Percentiles rank a stretch among this genome's conserved stretches.
These are phyloP conservation scores for Acanthamoeba triangularis DNA, from an alignment of 208 protist species.

Conservation along the genomic window DNA sequence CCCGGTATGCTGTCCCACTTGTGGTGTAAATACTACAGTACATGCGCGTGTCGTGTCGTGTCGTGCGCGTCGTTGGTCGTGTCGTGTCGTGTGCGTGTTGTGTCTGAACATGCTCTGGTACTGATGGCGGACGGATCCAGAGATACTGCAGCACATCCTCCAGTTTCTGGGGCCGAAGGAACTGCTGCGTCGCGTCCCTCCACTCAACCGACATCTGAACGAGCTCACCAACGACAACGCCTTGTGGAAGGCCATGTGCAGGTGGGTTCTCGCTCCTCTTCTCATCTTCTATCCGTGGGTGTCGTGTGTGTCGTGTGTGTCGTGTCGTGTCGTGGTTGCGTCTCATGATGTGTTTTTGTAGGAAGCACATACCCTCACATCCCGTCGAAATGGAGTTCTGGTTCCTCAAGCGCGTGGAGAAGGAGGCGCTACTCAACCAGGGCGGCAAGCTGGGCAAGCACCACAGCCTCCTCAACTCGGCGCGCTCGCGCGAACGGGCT, in stretches of 20 bases:
- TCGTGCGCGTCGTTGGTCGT: neutral
- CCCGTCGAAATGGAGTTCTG: conserved; percentile 66
- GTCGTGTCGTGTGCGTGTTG: neutral
- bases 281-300: too few species aligned
- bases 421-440: conserved; percentile 14
- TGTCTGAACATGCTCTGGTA: neutral
- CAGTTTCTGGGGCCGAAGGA: conserved; percentile 41
- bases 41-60: neutral
- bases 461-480: neutral
- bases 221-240: conserved; percentile 20
- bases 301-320: neutral
- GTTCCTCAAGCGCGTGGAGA: conserved; percentile 43
- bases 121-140: neutral
- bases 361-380: conserved; percentile 56
- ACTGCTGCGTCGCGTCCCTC: neutral
- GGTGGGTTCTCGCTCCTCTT: neutral
- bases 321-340: too few species aligned
- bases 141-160: conserved; percentile 69
- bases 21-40: too few species aligned
- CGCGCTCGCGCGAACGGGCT: neutral
- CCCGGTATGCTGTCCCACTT: conserved; percentile 10
- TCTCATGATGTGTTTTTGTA: neutral
- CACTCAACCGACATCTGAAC: conserved; percentile 47
- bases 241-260: conserved; percentile 59
- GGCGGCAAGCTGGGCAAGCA: conserved; percentile 31